Percentiles rank a stretch among this genome's conserved stretches.
Evolutionary conservation across 768 basidiomycete species (phyloP).

Genomic region (Boletellus sp.): DNA sequence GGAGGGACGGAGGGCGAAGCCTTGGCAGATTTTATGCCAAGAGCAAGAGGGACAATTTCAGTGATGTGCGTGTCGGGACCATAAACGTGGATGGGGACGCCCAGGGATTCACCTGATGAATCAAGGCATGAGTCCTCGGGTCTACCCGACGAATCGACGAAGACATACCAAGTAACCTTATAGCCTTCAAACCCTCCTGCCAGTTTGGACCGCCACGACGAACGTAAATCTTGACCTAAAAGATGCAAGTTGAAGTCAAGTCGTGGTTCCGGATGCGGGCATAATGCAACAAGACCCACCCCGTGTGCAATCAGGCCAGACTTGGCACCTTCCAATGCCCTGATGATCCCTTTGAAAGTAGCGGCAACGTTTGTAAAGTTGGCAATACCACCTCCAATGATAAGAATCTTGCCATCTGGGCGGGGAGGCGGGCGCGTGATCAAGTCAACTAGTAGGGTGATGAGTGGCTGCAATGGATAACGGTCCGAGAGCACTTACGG

Average conservation of each 20-base stretch:
- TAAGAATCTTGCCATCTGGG: conserved; percentile 93
- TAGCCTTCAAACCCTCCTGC: conserved; percentile 97
- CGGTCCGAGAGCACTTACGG: conserved; percentile 44
- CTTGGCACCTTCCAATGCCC: conserved; percentile 92
- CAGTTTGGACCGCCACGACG: conserved; percentile 99
- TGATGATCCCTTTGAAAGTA: conserved; percentile 99
- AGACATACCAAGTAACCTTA: conserved; percentile 76
- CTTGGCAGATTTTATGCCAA: conserved; percentile 56
- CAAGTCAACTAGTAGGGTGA: conserved; percentile 67
- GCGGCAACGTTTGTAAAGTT: conserved; percentile 99
- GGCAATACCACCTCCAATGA: conserved; percentile 99
- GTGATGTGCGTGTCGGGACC: conserved; percentile 99
- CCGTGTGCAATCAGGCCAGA: conserved; percentile 61
- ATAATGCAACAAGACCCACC: conserved; percentile 8
- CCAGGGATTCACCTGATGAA: conserved; percentile 74
- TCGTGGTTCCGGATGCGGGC: background rate
- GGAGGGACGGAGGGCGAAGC: conserved; percentile 37
- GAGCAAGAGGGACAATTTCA: conserved; percentile 96
- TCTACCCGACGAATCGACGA: background rate
- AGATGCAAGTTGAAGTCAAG: conserved; percentile 35
- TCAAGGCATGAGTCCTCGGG: background rate
- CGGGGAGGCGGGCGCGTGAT: conserved; percentile 86
- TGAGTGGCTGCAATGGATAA: background rate
- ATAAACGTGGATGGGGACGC: conserved; percentile 94
- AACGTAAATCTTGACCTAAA: conserved; percentile 88